These are phyloP conservation scores for Carex sylvatica DNA, from an alignment of 202 grass and related monocot species.

Conservation along the genomic window DNA sequence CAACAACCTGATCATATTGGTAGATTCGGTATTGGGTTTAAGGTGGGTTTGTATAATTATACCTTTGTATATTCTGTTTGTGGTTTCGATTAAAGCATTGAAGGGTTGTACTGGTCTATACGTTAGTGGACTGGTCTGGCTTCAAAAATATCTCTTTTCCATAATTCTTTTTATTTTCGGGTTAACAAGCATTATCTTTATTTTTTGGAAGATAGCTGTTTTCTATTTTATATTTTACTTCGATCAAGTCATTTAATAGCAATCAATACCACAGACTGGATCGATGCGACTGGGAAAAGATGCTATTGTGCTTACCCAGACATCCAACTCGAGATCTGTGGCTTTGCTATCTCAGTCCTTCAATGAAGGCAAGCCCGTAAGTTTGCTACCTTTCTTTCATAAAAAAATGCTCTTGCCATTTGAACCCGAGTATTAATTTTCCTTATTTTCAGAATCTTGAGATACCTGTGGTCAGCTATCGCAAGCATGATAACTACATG, in stretches of 20 bases:
- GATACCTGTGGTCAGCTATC: conserved; percentile 75
- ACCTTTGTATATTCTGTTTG: neutral
- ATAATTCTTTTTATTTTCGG: neutral
- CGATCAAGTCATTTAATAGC: neutral
- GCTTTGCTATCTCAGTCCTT: conserved; percentile 82
- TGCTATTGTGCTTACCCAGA: conserved; percentile 86
- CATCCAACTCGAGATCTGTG: conserved; percentile 62
- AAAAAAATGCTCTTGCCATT: neutral
- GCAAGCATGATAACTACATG: conserved; percentile 73
- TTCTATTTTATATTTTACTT: neutral
- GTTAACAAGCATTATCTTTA: neutral
- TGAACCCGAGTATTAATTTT: conserved; percentile 21
- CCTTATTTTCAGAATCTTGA: conserved; percentile 69
- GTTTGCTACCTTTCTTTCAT: conserved; percentile 10
- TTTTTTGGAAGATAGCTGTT: neutral
- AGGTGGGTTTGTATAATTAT: conserved; percentile 37
- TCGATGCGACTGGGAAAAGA: conserved; percentile 94
- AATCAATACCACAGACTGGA: conserved; percentile 56
- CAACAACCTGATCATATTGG: conserved; percentile 51
- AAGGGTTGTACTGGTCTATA: neutral
- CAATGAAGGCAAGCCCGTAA: conserved; percentile 71
- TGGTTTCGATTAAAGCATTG: neutral
- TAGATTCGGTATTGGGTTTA: conserved; percentile 88
- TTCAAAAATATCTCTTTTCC: neutral
- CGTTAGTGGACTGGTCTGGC: neutral